Evolutionary conservation across 306 rosid genomes (phyloP).

Genomic region (Rubus idaeus): DNA sequence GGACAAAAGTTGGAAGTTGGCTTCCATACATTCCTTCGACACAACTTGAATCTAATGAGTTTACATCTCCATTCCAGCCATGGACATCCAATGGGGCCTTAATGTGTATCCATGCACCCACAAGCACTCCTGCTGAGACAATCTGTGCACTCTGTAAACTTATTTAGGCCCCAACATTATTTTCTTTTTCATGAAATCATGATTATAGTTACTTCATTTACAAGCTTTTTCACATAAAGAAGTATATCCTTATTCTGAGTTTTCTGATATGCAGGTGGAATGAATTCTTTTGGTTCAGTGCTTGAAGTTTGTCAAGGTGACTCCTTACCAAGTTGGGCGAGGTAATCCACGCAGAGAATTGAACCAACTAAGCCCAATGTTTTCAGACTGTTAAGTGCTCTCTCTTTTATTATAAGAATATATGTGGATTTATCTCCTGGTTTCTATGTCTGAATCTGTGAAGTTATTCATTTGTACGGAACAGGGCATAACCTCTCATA

Average conservation of each 20-base stretch:
- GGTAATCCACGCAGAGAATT: not conserved
- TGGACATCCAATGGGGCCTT: not conserved
- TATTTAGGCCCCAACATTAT: too few relatives aligned
- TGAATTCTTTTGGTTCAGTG: not conserved
- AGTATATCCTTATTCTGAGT: not conserved
- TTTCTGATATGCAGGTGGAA: not conserved
- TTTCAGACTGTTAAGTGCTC: not conserved
- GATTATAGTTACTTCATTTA: too few relatives aligned
- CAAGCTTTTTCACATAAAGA: not conserved
- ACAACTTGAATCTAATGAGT: not conserved
- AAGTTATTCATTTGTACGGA: not conserved
- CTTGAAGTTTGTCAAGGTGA: slow-evolving; percentile 7
- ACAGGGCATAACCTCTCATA: not conserved
- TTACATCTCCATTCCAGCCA: not conserved
- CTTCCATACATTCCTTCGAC: not conserved
- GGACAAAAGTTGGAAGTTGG: not conserved
- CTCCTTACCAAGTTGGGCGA: not conserved
- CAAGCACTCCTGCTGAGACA: not conserved
- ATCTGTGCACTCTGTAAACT: not conserved
- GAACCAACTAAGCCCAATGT: not conserved
- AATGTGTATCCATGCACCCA: not conserved
- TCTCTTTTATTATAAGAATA: not conserved
- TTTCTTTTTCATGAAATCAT: too few relatives aligned
- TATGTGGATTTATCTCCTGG: not conserved
- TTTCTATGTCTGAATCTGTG: not conserved